Base-by-base conservation (phyloP, 2,329 filamentous ascomycete species). In the Phyllosticta citriasiana region DNA sequence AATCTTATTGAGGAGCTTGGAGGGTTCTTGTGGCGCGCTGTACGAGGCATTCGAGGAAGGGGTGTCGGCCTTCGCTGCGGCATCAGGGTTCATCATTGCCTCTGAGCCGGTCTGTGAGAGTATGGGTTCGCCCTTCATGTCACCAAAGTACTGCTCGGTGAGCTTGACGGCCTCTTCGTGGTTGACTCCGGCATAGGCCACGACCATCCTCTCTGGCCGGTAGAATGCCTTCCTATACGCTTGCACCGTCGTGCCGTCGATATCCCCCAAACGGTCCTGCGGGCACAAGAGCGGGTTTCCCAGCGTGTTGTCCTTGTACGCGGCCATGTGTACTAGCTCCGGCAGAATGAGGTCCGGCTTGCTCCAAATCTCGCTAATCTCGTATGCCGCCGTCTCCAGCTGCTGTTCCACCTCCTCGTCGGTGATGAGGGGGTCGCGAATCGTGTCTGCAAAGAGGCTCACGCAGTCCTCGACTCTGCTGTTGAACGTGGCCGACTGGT, bases 401-500 rank as follows among this genome's bases (percentile, higher is more conserved):
- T 99, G 94, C 72, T 91, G 85, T 22, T 82, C 77, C 0, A 99
- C 89, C 75, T 99, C 94, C 22, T 89, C 85, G 26, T 95, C 88
- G 8, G 90, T 95, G 66, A 97, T 88, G 60, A 82, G 75, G 5
- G 94, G 91, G 66, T 95, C 84, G 62, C 91, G 88, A 64, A 99
- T 95, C 33, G 94, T 97, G 74, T 99, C 94, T 63, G 94, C 93
- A 51, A 99, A 83, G 19, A 99, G 77, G 30, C 82, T 90, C 25
- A 96, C 84, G 12, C 93, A 91, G 8, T 85, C 85, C 6, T 89
- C 87, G 8, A 99, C 91, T 19, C 91, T 88, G 26, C 87, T 88
- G 79, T 99, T 99, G 83, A 99, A 99, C 30, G 92, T 97, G 26
- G 94, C 94, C 1, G 91, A 90, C 76, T 99, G 94, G 79, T 99